Base-by-base conservation (phyloP, 2,329 filamentous ascomycete genomes). In the Beauveria brongniartii region DNA sequence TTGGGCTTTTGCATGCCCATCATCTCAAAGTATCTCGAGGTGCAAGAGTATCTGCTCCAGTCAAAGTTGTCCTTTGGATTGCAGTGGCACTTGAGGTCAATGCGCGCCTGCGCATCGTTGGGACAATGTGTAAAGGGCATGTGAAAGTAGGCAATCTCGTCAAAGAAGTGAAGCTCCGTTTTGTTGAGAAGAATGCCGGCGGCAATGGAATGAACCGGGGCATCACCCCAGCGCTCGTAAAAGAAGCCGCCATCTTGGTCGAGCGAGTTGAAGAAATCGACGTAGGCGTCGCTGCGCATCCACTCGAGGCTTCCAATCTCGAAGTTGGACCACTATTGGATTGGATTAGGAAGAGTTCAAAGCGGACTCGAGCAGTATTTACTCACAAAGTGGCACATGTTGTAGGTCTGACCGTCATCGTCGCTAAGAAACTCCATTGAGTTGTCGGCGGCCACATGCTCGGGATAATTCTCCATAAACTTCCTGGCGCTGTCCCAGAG, bases 201-300 rank as follows among this genome's bases (percentile, higher is more conserved):
- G 16, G 91, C 94, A 67, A 99, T 97, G n/a, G 93, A 97, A 78
- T 99, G 94, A 6, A 99, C 91, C 0, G 94, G 94, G 2, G 94
- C 94, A 79, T 99, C 94, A 10, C 94, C 94, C 94, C 94, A 99
- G 67, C 94, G 82, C 78, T 99, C 94, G 72, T 99, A 99, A 75
- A 96, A 99, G 83, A 99, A 99, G 26, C 94, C 94, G 43, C 94
- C 94, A 0, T 92, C 91, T 22, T 90, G 92, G 90, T 99, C 94
- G 34, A 99, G 85, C 6, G 86, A 83, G 55, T 92, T 85, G 70
- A 99, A 99, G 78, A 86, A 99, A 75, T 97, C 93, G 50, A 88
- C 77, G 77, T 99, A 99, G 24, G 90, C 83, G 72, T 92, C 80
- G 66, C 91, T 94, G 65, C 94, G 88, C 59, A 99, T 84, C 92